phyloP scores from a whole-genome alignment of 371 early-diverging fungal genomes.

The Circinella umbellata region DNA sequence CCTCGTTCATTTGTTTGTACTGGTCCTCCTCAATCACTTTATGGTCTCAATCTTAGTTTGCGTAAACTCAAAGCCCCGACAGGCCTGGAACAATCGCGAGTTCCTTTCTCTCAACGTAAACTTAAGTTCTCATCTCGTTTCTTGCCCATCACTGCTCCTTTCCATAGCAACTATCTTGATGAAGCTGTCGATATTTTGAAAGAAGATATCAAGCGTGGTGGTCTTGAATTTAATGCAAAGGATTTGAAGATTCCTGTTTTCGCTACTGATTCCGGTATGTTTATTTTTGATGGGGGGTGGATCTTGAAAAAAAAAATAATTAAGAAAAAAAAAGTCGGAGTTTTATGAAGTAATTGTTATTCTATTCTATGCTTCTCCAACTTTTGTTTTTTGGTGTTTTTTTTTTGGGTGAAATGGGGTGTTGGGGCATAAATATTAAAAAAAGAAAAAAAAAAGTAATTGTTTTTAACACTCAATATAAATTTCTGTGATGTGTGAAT shows the following conservation, averaged over 20 bases:
- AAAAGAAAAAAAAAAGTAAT: conserved; percentile 5
- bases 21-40: conserved; percentile 89
- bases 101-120: conserved; percentile 87
- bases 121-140: conserved; percentile 86
- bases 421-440: conserved; percentile 34
- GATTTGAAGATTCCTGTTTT: conserved; percentile 76
- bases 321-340: conserved; percentile 1
- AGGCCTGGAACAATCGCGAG: conserved; percentile 84
- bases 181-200: conserved; percentile 65
- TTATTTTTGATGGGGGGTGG: conserved; percentile 13
- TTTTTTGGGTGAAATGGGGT: conserved; percentile 36
- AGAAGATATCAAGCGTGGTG: conserved; percentile 66
- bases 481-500: conserved; percentile 10
- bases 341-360: neutral
- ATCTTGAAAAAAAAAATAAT: neutral
- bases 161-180: conserved; percentile 82
- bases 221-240: conserved; percentile 59
- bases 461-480: neutral
- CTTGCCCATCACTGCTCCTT: conserved; percentile 91
- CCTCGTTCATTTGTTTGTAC: conserved; percentile 87
- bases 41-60: conserved; percentile 87
- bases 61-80: conserved; percentile 87
- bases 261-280: conserved; percentile 77
- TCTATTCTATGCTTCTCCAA: neutral
- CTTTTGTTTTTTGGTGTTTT: neutral